Evolutionary conservation across 495 filamentous ascomycete genomes (phyloP), one percentile per base, ranked within the genome.

Genomic region (Xylaria castorea): DNA sequence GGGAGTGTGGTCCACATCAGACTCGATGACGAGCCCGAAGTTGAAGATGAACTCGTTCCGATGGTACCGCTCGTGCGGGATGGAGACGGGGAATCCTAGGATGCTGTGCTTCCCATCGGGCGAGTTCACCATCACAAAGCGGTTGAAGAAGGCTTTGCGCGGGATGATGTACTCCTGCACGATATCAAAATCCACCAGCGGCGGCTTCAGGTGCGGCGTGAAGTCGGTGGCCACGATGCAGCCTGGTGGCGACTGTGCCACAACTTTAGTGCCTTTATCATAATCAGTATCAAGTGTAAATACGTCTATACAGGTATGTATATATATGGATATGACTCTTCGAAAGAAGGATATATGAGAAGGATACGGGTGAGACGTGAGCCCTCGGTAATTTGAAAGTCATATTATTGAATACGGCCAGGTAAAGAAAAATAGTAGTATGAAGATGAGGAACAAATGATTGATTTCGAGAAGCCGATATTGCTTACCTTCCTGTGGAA

Each of bases 1-100:
- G 34, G 85, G 83, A 20, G 83, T 77, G 67, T 85, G 83, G 76
- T 91, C 89, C 70, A 92, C 91, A 60, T 90, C 88, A n/a, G 79
- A 75, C 51, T 85, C 84, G 51, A 99, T 84, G 20, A 99, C 93
- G 27, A 98, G 80, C 62, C 93, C 93, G 75, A 98, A 97, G 79
- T 98, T 98, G 89, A 98, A 99, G 78, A 97, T 97, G 83, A 97
- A 98, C 79, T 97, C 92, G 82, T 98, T 99, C 66, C 96, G 92
- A 68, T 91, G 87, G 79, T 99, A 95, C 57, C 87, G 87, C 34
- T 86, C 84, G 57, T 91, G 89, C 9, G 88, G 89, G 81, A 98
- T 93, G 80, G 93, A 94, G 46, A 98, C 92, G 1, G 96, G 96
- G 76, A 94, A 94, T 12, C 94, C 93, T 30, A 98, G 88, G 67